phyloP scores from a whole-genome alignment of 2,329 filamentous ascomycete species.

The Tolypocladium paradoxum region DNA sequence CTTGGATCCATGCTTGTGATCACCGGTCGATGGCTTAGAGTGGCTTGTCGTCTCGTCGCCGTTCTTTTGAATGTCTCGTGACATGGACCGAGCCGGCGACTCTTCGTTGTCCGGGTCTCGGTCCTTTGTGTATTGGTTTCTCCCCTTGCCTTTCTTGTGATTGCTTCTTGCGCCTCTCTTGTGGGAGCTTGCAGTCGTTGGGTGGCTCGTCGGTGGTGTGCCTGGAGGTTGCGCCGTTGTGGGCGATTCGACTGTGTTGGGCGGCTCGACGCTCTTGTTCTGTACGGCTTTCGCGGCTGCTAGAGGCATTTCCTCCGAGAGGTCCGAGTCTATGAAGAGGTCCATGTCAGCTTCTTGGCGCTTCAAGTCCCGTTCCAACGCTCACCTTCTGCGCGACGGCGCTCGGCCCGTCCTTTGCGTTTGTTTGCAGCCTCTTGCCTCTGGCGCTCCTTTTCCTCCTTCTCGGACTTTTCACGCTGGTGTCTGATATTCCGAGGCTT shows the following conservation, averaged over 20 bases:
- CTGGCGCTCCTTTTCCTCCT: slow-evolving; percentile 65
- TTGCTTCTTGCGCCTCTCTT: slow-evolving; percentile 52
- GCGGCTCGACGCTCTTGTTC: slow-evolving; percentile 19
- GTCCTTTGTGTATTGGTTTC: slow-evolving; percentile 77
- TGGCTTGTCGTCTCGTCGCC: slow-evolving; percentile 24
- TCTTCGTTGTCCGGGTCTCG: slow-evolving; percentile 48
- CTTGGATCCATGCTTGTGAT: slow-evolving; percentile 44
- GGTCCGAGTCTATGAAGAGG: slow-evolving; percentile 51
- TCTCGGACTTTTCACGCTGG: slow-evolving; percentile 52
- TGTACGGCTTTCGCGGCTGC: slow-evolving; percentile 24
- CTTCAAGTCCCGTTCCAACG: not conserved
- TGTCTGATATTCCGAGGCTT: slow-evolving; percentile 50
- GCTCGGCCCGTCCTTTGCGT: slow-evolving; percentile 71
- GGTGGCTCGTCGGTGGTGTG: slow-evolving; percentile 33
- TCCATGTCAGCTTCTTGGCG: slow-evolving; percentile 5
- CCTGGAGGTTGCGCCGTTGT: slow-evolving; percentile 20
- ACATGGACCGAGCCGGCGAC: slow-evolving; percentile 47
- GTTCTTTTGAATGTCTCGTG: slow-evolving; percentile 31
- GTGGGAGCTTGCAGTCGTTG: slow-evolving; percentile 34
- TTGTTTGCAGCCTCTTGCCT: slow-evolving; percentile 66
- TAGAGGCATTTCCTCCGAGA: slow-evolving; percentile 54
- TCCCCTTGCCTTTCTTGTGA: slow-evolving; percentile 57
- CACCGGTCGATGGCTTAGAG: slow-evolving; percentile 24
- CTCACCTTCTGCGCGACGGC: slow-evolving; percentile 71
- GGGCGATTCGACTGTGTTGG: slow-evolving; percentile 17